These are phyloP conservation scores for Neurospora sp. DNA, from an alignment of 495 filamentous ascomycete genomes.

Conservation along the genomic window DNA sequence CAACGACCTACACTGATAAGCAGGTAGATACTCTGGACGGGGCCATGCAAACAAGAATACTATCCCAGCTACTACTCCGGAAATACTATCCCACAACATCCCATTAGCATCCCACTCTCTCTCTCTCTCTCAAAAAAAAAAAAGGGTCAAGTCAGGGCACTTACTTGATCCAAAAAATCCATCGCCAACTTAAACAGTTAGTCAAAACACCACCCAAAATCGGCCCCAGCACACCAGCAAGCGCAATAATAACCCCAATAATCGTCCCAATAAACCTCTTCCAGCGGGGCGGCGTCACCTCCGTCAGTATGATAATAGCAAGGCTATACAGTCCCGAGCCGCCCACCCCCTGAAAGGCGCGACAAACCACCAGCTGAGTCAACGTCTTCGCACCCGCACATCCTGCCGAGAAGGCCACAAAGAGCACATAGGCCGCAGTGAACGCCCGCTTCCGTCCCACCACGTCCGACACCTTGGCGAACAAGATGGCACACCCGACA, in stretches of 20 bases:
- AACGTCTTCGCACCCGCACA: constrained; percentile 40
- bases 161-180: constrained; percentile 61
- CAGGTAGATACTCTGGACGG: constrained; percentile 22
- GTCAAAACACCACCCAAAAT: constrained; percentile 56
- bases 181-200: constrained; percentile 51
- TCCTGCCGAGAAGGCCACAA: constrained; percentile 44
- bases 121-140: not conserved
- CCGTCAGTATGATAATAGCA: constrained; percentile 41
- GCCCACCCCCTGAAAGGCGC: constrained; percentile 36
- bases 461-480: constrained; percentile 42
- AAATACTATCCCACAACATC: constrained; percentile 32
- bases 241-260: constrained; percentile 22
- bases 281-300: constrained; percentile 33
- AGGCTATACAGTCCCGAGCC: constrained; percentile 38
- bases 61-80: constrained; percentile 31
- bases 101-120: constrained; percentile 7
- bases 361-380: constrained; percentile 35
- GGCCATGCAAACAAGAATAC: constrained; percentile 41
- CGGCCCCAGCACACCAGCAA: constrained; percentile 41
- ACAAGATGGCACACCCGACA: constrained; percentile 36
- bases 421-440: constrained; percentile 37
- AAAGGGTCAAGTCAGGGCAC: constrained; percentile 1
- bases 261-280: constrained; percentile 26
- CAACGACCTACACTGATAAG: constrained; percentile 26
- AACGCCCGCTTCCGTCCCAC: constrained; percentile 41